A percentile compares a stretch with the other conserved stretches of the same genome.
phyloP scores from a whole-genome alignment of 768 basidiomycete species.

The Suillus spraguei region DNA sequence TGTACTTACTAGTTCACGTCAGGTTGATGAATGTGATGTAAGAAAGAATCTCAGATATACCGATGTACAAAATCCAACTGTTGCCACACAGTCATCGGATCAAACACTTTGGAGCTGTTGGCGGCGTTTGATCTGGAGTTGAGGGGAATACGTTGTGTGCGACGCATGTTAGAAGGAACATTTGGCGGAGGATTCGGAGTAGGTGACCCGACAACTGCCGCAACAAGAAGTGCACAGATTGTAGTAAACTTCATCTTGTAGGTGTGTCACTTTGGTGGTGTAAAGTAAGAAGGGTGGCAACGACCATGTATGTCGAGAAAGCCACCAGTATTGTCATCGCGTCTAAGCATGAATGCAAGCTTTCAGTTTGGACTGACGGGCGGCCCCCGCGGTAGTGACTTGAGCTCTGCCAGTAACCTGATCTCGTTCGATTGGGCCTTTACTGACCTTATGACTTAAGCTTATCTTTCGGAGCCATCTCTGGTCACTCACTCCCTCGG shows the following conservation, averaged over 20 bases:
- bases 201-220: too few relatives aligned
- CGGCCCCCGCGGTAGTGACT: too few relatives aligned
- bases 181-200: not conserved
- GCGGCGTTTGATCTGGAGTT: not conserved
- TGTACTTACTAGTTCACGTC: conserved; percentile 39
- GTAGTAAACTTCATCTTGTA: not conserved
- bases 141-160: not conserved
- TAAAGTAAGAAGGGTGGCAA: not conserved
- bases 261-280: not conserved
- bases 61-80: not conserved
- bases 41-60: not conserved
- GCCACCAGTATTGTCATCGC: not conserved
- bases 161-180: not conserved
- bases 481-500: too few relatives aligned
- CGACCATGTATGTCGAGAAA: not conserved
- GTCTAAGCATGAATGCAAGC: not conserved
- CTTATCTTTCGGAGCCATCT: too few relatives aligned
- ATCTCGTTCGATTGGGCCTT: too few relatives aligned
- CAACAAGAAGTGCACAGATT: not conserved
- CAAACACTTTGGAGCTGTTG: not conserved
- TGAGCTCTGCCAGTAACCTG: too few relatives aligned
- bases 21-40: not conserved
- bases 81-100: not conserved
- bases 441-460: too few relatives aligned
- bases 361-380: too few relatives aligned